Evolutionary conservation across 352 stramenopile species (phyloP), one percentile per base, ranked within the genome.

Genomic region (Hyphochytrium catenoides): DNA sequence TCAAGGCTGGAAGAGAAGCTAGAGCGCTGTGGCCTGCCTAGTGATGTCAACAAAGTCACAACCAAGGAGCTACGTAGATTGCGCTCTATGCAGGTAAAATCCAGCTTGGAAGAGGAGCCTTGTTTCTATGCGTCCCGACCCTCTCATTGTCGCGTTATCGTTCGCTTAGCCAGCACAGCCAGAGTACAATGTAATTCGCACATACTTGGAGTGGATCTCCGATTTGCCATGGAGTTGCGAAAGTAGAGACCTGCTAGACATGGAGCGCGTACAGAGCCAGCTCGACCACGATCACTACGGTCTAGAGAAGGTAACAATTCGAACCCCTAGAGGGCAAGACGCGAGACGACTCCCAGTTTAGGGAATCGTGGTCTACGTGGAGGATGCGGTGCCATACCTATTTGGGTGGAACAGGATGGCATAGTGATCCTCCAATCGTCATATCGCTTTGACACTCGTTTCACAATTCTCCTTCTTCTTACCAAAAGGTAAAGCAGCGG

Each of bases 221-320:
- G 61, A 76, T 31, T 36, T 81, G 11, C 66, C 66, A 9, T 81
- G 66, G 66, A 60, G 49, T 31, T 51, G 37, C 17, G 41, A 56
- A 11, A 70, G 63, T 0, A 16, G 61, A 20, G 63, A 81, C 45
- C 60, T 56, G 3, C 43, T 75, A 30, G 28, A 59, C 4, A 57
- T 78, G 12, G 51, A 56, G 0, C 50, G 56, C 12, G 61, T 71
- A 19, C 62, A 61, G 14, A 57, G 50, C 34, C 60, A 76, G 31
- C 48, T 81, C 2, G 63, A 81, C 31, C 58, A 53, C 2, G 69
- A 81, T 17, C 66, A 84, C 43, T 77, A 81, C 24, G 69, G 66
- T 0, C 50, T 84, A 22, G 58, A 81, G 42, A 73, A 74, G 36
- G n/a, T n/a, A n/a, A n/a, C n/a, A n/a, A n/a, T n/a, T n/a, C n/a